phyloP scores from a whole-genome alignment of 2,329 filamentous ascomycete species.

The Colletotrichum neosansevieriae region DNA sequence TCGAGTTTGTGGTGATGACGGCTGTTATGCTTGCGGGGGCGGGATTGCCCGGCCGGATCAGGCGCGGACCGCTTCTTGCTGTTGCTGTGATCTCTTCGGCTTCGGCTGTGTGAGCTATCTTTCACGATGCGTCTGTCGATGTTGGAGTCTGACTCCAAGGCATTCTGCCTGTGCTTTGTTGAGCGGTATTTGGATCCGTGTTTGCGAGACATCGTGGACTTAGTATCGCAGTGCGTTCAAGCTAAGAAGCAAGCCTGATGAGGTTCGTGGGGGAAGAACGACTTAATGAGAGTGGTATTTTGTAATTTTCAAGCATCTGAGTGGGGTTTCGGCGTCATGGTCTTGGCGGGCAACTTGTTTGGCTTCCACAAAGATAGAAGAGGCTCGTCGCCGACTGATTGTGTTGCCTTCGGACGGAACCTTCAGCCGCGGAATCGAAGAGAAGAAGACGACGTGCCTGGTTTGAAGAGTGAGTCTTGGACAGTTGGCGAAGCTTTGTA shows the following conservation, averaged over 20 bases:
- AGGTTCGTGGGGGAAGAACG: background rate
- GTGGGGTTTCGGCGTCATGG: background rate
- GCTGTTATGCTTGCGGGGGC: conserved; percentile 1
- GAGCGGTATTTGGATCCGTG: conserved; percentile 5
- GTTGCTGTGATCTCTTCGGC: background rate
- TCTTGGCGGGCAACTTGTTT: background rate
- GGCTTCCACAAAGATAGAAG: conserved; percentile 2
- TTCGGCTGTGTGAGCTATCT: background rate
- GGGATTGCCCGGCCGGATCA: background rate
- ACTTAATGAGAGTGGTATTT: background rate
- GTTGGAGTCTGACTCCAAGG: background rate
- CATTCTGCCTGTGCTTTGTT: background rate
- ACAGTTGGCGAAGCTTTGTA: too few species aligned
- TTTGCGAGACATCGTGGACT: conserved; percentile 22
- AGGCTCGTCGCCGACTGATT: background rate
- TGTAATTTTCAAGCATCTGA: background rate
- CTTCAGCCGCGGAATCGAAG: background rate
- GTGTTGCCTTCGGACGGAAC: background rate
- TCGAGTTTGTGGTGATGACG: background rate
- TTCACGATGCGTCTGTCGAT: background rate
- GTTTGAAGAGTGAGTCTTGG: too few species aligned
- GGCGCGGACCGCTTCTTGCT: background rate
- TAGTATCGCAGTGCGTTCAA: background rate
- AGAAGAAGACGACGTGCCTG: background rate
- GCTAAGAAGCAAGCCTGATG: background rate